Percentiles rank a stretch among this genome's conserved stretches.
Conservation (phyloP, 2,329 filamentous ascomycete genomes). For the Neophaeococcomyces aloes region DNA sequence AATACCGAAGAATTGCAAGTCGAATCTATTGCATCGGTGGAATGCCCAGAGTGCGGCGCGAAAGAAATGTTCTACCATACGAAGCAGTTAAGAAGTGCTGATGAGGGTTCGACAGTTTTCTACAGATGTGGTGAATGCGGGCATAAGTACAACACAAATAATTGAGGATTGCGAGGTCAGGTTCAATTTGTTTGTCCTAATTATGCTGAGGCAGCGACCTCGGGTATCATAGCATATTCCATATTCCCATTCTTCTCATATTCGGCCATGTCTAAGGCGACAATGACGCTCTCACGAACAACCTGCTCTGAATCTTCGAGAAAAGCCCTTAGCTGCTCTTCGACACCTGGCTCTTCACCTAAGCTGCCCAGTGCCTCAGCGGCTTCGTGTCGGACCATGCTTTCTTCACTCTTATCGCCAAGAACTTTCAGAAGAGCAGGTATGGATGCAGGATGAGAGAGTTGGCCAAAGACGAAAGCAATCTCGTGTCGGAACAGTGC, state of each 20-base stretch:
- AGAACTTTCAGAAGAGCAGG: conserved; percentile 72
- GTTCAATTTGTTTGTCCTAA: not conserved
- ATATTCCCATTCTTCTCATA: conserved; percentile 80
- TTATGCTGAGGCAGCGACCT: conserved; percentile 11
- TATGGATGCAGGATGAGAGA: conserved; percentile 93
- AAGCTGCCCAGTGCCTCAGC: conserved; percentile 91
- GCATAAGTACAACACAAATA: conserved; percentile 47
- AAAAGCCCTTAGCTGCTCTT: conserved; percentile 72
- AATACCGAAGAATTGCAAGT: conserved; percentile 67
- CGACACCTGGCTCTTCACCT: conserved; percentile 86
- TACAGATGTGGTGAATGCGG: conserved; percentile 73
- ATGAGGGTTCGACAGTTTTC: conserved; percentile 90
- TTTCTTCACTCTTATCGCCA: conserved; percentile 67
- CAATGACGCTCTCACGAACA: conserved; percentile 86
- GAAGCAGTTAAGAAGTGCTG: conserved; percentile 78
- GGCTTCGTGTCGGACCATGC: conserved; percentile 96
- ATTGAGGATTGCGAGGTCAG: conserved; percentile 20
- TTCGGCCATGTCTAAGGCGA: conserved; percentile 95
- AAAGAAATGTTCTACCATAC: conserved; percentile 76
- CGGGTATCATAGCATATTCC: conserved; percentile 83
- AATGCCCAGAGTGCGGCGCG: conserved; percentile 69
- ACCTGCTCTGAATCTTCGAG: conserved; percentile 85
- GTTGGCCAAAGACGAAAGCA: conserved; percentile 93
- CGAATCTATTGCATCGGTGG: conserved; percentile 56
- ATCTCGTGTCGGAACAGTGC: conserved; percentile 96